These are phyloP conservation scores for Chenopodium berlandieri DNA, from an alignment of 148 eudicot species.

Conservation along the genomic window DNA sequence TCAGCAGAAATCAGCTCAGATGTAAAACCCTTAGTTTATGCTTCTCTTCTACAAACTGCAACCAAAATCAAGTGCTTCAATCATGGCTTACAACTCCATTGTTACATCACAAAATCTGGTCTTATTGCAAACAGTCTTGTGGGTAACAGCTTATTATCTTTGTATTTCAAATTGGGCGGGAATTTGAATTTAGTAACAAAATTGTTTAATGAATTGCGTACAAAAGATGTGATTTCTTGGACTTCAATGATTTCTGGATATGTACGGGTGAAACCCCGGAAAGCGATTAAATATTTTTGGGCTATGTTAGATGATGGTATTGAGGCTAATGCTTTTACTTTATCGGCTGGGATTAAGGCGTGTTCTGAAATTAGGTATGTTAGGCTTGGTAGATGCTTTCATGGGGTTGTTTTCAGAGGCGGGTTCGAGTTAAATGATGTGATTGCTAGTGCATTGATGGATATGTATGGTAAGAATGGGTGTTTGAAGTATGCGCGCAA, in stretches of 20 bases:
- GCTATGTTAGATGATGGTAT: slow-evolving; percentile 61
- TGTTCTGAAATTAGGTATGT: slow-evolving; percentile 59
- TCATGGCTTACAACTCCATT: slow-evolving; percentile 64
- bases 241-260: slow-evolving; percentile 74
- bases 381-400: slow-evolving; percentile 50
- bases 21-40: slow-evolving; percentile 56
- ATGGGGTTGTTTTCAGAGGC: slow-evolving; percentile 60
- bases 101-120: slow-evolving; percentile 55
- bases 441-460: slow-evolving; percentile 59
- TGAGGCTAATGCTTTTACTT: slow-evolving; percentile 73
- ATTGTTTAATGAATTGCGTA: slow-evolving; percentile 47
- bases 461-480: slow-evolving; percentile 67
- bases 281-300: slow-evolving; percentile 41
- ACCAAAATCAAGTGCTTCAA: slow-evolving; percentile 42
- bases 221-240: slow-evolving; percentile 84
- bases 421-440: slow-evolving; percentile 59
- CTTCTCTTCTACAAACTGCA: slow-evolving; percentile 61
- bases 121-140: slow-evolving; percentile 55
- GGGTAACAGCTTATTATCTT: slow-evolving; percentile 68
- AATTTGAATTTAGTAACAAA: slow-evolving; percentile 39
- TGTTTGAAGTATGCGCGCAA: slow-evolving; percentile 38
- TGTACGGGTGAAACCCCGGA: slow-evolving; percentile 42
- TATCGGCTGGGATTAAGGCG: slow-evolving; percentile 71
- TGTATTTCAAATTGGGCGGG: slow-evolving; percentile 60
- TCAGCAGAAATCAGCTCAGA: slow-evolving; percentile 23